A percentile compares a stretch with the other conserved stretches of the same genome.
Conservation (phyloP, 306 rosid genomes). For the Vigna hirtella region DNA sequence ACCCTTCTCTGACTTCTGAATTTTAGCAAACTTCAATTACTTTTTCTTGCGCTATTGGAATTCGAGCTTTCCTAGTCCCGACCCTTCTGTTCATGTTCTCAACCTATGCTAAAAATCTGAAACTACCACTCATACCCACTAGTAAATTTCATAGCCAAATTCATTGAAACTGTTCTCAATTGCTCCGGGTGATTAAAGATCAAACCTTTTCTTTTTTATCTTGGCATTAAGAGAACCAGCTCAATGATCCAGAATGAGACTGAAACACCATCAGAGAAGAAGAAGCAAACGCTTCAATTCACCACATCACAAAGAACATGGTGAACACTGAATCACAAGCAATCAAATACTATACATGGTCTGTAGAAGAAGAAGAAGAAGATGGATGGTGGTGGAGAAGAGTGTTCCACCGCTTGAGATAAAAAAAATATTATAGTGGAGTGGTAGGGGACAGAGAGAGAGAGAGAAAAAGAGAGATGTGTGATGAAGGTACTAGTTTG, state of each 20-base stretch:
- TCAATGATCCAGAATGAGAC: slow-evolving; percentile 46
- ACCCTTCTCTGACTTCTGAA: slow-evolving; percentile 34
- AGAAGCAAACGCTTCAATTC: slow-evolving; percentile 14
- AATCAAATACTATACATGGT: slow-evolving; percentile 2
- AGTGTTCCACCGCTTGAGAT: slow-evolving; percentile 21
- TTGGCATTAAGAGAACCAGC: slow-evolving; percentile 38
- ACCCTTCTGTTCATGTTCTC: slow-evolving; percentile 59
- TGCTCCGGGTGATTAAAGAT: slow-evolving; percentile 35
- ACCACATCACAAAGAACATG: slow-evolving; percentile 1
- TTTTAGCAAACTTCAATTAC: slow-evolving; percentile 45
- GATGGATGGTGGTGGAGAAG: slow-evolving; percentile 24
- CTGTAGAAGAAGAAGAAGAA: neutral
- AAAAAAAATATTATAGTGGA: slow-evolving; percentile 1
- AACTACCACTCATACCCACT: slow-evolving; percentile 41
- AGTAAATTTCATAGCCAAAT: slow-evolving; percentile 24
- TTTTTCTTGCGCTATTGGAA: slow-evolving; percentile 50
- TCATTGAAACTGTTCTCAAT: slow-evolving; percentile 46
- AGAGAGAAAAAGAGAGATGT: neutral
- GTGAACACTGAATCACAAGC: neutral
- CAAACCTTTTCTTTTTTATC: slow-evolving; percentile 45
- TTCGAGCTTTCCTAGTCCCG: slow-evolving; percentile 59
- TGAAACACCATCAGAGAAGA: slow-evolving; percentile 4
- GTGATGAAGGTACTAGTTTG: neutral
- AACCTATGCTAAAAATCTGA: slow-evolving; percentile 51
- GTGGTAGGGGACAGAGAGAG: slow-evolving; percentile 13